Base-by-base conservation (phyloP, 2,329 filamentous ascomycete species). In the Fusarium longipes region DNA sequence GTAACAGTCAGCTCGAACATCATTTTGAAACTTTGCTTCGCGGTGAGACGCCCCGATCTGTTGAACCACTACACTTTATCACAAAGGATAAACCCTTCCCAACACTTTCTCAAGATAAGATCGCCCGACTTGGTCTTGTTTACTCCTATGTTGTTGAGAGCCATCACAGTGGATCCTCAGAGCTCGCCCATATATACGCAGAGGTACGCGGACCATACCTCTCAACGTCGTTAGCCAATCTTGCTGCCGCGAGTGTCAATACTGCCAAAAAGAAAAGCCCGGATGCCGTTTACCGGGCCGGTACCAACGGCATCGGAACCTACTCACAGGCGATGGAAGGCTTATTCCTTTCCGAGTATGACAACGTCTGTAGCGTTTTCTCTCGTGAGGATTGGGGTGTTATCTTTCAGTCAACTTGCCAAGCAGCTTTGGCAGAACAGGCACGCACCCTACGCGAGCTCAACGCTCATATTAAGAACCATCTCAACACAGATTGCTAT, bases 51-150 rank as follows among this genome's bases (percentile, higher is more conserved):
- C 90, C 92, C 15, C 87, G 87, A 49, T 87, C 91, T 4, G 86
- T 98, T 48, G 96, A 99, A 75, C 94, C 96, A 9, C 82, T 99
- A 42, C 92, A 97, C 78, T 97, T 91, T 75, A 90, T 97, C 73
- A 97, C 93, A 18, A 98, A 98, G 79, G 88, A 93, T 82, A 86
- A 84, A 76, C 88, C 91, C 1, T 99, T 98, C 73, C 96, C 96
- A 10, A 84, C 90, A 11, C 85, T 98, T 27, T 85, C 91, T 2
- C 87, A 91, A 67, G 92, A 96, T 54, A 92, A 90, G 63, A 86
- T 91, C 25, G 88, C 89, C n/a, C 86, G 89, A 29, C 80, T 98
- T 17, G 88, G 91, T 32, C 84, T 93, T n/a, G 90, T 97, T 67
- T 93, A 93, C 73, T 86, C 87, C 8, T 91, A 92, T 68, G 86